Base-by-base conservation (phyloP, 129 eudicot genomes). In the Silybum marianum region DNA sequence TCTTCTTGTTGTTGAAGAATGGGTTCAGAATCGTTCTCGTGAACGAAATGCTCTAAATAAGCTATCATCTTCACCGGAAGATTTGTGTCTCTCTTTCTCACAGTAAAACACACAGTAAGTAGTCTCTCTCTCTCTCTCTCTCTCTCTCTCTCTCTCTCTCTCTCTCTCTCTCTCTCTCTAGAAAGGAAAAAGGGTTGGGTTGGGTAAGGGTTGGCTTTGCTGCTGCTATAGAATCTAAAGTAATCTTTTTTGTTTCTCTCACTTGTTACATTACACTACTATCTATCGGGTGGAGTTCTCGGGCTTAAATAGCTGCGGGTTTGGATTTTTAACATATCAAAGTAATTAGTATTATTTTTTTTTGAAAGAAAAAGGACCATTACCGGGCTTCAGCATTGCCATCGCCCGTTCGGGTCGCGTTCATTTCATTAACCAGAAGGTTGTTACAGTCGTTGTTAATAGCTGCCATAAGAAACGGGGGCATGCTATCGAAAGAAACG, bases 1-100 rank as follows among this genome's bases (percentile, higher is more conserved):
- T 25, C 28, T 0, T 25, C 28, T 25, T 25, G 23, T 62, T 68
- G 63, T 24, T 76, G 62, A 82, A 76, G 54, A 77, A 88, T 76
- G 77, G 85, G 28, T 42, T 87, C 91, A 79, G 85, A 75, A 58
- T 91, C 91, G 85, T 87, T 87, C 34, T 85, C 93, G 78, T 85
- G 91, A 76, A 84, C 84, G 82, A 86, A 88, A 63, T 87, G 91
- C 63, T 90, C 94, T 42, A 88, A 67, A 80, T 73, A 90, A 32
- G 89, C 94, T 88, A 90, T 88, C 93, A 89, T 89, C 72, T 66
- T 87, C 23, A 34, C 32, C 78, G 82, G 69, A 1, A 54, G 22
- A 21, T 46, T 21, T 69, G 12, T 30, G 81, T 67, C 8, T 78
- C 21, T 51, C 70, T 63, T 69, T 76, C 86, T 44, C 63, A 46